Evolutionary conservation across 2,329 filamentous ascomycete species (phyloP).

Genomic region (Ceratocystis huliohia): DNA sequence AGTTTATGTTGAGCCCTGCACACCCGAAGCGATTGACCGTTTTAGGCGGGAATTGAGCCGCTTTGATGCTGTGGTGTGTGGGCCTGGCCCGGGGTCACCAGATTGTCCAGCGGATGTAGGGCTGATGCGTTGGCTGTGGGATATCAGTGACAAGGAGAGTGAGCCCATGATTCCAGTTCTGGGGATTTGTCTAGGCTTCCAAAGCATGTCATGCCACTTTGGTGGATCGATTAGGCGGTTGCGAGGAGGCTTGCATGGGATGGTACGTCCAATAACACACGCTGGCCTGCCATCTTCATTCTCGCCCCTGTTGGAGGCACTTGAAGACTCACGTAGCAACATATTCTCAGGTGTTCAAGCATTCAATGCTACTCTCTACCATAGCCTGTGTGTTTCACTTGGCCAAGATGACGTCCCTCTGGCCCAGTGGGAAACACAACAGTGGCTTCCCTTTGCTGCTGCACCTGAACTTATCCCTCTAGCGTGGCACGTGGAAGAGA

Average conservation of each 20-base stretch:
- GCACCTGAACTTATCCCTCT: constrained; percentile 41
- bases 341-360: constrained; percentile 51
- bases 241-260: constrained; percentile 65
- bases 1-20: constrained; percentile 31
- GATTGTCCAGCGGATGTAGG: constrained; percentile 63
- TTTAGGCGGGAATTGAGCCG: constrained; percentile 32
- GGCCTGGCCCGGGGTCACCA: constrained; percentile 80
- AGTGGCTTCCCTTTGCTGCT: constrained; percentile 31
- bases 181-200: constrained; percentile 81
- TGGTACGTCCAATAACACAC: constrained; percentile 58
- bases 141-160: constrained; percentile 28
- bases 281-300: constrained; percentile 3
- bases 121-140: constrained; percentile 66
- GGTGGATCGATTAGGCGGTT: constrained; percentile 56
- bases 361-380: constrained; percentile 65
- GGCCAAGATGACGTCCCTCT: constrained; percentile 34
- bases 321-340: constrained; percentile 31
- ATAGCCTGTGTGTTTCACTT: constrained; percentile 47
- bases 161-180: constrained; percentile 58
- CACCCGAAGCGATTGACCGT: constrained; percentile 31
- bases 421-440: constrained; percentile 29
- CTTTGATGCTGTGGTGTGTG: constrained; percentile 79
- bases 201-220: constrained; percentile 59
- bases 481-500: constrained; percentile 46
- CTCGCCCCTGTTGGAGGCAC: constrained; percentile 5